A percentile compares a stretch with the other conserved stretches of the same genome.
Conservation (phyloP, 2,329 filamentous ascomycete species). For the Neurospora sp. region DNA sequence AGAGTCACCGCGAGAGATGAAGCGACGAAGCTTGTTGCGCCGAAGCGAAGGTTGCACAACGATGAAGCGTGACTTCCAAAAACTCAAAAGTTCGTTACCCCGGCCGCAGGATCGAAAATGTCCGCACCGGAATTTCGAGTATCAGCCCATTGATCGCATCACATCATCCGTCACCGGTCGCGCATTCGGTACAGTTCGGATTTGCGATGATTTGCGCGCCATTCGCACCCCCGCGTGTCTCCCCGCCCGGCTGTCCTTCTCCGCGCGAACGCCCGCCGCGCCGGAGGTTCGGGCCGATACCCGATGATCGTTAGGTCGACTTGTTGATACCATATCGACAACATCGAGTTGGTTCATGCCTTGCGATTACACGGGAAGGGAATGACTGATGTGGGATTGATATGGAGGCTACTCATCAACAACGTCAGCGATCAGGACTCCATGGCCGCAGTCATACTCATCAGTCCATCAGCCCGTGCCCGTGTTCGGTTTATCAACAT, state of each 20-base stretch:
- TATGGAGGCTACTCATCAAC: no score
- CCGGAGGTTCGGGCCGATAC: neutral
- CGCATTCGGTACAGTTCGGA: neutral
- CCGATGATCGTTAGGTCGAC: neutral
- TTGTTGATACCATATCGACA: no score
- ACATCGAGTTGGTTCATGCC: no score
- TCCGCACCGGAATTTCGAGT: neutral
- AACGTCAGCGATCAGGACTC: no score
- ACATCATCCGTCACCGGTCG: neutral
- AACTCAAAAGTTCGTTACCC: neutral
- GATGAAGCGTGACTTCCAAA: neutral
- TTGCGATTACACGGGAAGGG: no score
- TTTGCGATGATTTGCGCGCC: neutral
- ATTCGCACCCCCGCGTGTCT: neutral
- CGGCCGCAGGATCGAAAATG: neutral
- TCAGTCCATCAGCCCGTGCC: no score
- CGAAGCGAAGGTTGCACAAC: neutral
- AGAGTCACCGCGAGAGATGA: neutral
- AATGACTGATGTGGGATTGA: no score
- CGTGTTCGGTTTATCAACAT: no score
- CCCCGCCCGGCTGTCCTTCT: no score
- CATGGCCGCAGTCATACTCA: no score
- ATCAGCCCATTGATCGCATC: neutral
- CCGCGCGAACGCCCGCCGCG: neutral
- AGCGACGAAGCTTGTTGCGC: neutral